phyloP scores from a whole-genome alignment of 768 basidiomycete genomes.

The Peribolospora baueri region DNA sequence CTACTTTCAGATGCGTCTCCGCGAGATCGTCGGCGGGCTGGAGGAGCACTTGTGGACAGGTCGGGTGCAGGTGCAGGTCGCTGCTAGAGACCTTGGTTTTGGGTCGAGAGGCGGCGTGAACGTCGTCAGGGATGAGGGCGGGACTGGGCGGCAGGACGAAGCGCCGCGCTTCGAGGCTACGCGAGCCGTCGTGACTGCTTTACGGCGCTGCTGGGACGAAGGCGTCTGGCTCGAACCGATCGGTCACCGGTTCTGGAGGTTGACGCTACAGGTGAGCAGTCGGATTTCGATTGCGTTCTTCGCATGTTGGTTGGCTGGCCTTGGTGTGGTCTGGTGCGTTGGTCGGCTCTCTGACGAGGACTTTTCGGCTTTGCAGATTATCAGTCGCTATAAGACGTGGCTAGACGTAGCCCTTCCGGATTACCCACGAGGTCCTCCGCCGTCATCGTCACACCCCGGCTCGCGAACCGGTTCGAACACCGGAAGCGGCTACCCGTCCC shows the following conservation, averaged over 20 bases:
- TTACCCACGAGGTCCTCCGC: not conserved
- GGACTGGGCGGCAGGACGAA: conserved; percentile 1
- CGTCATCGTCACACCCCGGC: not conserved
- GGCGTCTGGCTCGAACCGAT: conserved; percentile 67
- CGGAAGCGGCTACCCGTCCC: too few species aligned
- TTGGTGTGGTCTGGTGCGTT: too few species aligned
- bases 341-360: too few species aligned
- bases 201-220: conserved; percentile 61
- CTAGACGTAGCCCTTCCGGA: conserved; percentile 32
- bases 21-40: conserved; percentile 56
- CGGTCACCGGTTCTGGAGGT: conserved; percentile 63
- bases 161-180: conserved; percentile 12
- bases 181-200: conserved; percentile 39
- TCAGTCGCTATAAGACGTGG: conserved; percentile 37
- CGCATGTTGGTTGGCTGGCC: too few species aligned
- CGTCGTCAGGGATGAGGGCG: not conserved
- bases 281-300: too few species aligned
- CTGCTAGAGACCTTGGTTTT: not conserved
- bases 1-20: conserved; percentile 93
- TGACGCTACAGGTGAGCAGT: conserved; percentile 55
- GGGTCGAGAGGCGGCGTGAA: not conserved
- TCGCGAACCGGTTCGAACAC: not conserved
- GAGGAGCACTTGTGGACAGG: conserved; percentile 36
- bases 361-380: too few species aligned
- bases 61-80: conserved; percentile 21